These are phyloP conservation scores for Salicornia ramosissima DNA, from an alignment of 148 eudicot species.

Conservation along the genomic window DNA sequence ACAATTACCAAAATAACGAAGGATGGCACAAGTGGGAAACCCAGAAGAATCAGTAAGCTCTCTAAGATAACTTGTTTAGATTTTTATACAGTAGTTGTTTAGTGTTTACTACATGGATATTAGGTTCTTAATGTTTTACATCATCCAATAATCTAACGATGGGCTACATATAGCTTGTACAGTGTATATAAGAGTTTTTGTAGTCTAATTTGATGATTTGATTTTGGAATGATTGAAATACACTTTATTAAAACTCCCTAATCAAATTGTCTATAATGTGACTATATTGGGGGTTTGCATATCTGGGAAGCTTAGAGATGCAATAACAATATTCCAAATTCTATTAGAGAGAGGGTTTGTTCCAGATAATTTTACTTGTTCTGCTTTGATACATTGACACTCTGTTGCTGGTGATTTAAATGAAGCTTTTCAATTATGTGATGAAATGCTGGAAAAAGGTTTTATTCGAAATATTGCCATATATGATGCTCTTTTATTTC, in stretches of 20 bases:
- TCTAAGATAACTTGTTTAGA: too few species aligned
- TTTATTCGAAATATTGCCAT: constrained; percentile 46
- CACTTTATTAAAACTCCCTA: too few species aligned
- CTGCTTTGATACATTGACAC: constrained; percentile 46
- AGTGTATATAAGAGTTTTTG: not conserved
- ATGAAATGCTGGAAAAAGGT: constrained; percentile 57
- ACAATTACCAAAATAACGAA: too few species aligned
- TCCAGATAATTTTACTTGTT: constrained; percentile 58
- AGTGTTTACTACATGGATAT: not conserved
- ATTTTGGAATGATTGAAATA: too few species aligned
- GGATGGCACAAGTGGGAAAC: constrained; percentile 27
- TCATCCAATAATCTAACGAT: not conserved
- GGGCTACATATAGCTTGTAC: not conserved
- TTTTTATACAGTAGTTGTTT: not conserved
- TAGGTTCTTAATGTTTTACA: not conserved
- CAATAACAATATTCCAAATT: constrained; percentile 35
- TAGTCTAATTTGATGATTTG: not conserved
- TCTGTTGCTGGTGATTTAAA: constrained; percentile 42
- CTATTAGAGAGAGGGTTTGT: constrained; percentile 44
- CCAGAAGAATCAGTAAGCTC: constrained; percentile 26
- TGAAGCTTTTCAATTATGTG: constrained; percentile 60
- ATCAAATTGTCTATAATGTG: constrained; percentile 46
- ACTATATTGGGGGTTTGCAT: constrained; percentile 54
- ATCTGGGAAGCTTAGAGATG: constrained; percentile 52
- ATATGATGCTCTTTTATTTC: constrained; percentile 59